Conservation (phyloP, 179 eudicot species). For the Pouteria campechiana region DNA sequence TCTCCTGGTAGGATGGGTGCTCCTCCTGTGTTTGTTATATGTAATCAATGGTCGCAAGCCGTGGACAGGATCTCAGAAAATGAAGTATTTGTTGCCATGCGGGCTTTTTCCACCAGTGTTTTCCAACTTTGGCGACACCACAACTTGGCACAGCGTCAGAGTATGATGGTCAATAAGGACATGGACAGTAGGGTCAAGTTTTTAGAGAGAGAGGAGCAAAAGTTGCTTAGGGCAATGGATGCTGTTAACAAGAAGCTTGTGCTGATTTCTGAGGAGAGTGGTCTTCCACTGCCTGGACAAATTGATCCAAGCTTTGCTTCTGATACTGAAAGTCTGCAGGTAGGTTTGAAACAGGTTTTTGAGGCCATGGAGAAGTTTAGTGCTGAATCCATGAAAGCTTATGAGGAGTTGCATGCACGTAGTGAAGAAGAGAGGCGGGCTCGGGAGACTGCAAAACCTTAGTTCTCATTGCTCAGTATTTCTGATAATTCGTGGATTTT, state of each 20-base stretch:
- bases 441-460: slow-evolving; percentile 19
- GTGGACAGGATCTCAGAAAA: slow-evolving; percentile 76
- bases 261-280: slow-evolving; percentile 21
- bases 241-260: slow-evolving; percentile 62
- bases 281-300: slow-evolving; percentile 34
- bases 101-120: slow-evolving; percentile 50
- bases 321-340: slow-evolving; percentile 51
- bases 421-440: slow-evolving; percentile 64
- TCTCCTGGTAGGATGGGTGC: slow-evolving; percentile 94
- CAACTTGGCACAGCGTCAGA: slow-evolving; percentile 56
- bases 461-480: too few species aligned
- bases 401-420: slow-evolving; percentile 69
- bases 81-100: slow-evolving; percentile 73
- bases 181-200: slow-evolving; percentile 58
- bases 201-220: slow-evolving; percentile 68
- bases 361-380: slow-evolving; percentile 78
- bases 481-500: too few species aligned
- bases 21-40: slow-evolving; percentile 75
- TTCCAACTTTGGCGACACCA: slow-evolving; percentile 72
- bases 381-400: slow-evolving; percentile 51
- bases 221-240: slow-evolving; percentile 68
- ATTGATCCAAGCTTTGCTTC: slow-evolving; percentile 82
- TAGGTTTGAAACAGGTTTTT: slow-evolving; percentile 49
- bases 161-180: slow-evolving; percentile 44
- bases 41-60: slow-evolving; percentile 86